Percentiles rank a stretch among this genome's conserved stretches.
These are phyloP conservation scores for Cystobasidium onofrii DNA, from an alignment of 768 basidiomycete genomes.

Conservation along the genomic window DNA sequence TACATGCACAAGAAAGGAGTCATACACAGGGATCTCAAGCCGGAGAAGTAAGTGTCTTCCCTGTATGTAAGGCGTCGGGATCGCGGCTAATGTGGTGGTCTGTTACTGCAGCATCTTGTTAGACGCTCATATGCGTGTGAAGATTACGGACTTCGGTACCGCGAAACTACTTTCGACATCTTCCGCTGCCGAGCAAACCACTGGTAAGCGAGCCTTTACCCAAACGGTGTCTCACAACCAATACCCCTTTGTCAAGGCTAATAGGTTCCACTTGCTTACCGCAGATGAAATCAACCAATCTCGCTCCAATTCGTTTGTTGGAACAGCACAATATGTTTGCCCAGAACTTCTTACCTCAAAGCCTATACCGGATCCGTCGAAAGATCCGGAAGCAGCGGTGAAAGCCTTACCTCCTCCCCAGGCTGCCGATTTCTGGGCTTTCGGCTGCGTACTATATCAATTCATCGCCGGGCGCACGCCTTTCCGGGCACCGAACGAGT, in stretches of 20 bases:
- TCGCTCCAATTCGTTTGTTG: conserved; percentile 59
- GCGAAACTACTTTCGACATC: conserved; percentile 47
- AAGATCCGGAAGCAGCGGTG: neutral
- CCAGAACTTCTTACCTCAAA: conserved; percentile 70
- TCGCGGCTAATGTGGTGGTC: no score
- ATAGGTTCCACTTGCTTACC: neutral
- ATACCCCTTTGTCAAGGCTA: no score
- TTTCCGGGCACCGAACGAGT: conserved; percentile 80
- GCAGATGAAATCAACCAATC: conserved; percentile 28
- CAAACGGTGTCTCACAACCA: neutral
- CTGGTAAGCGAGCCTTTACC: neutral
- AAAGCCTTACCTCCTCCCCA: neutral
- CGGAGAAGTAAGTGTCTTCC: conserved; percentile 46
- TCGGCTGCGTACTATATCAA: conserved; percentile 89
- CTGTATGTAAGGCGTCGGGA: no score
- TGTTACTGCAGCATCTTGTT: conserved; percentile 89
- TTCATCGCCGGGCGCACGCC: conserved; percentile 85
- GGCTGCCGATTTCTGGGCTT: conserved; percentile 90
- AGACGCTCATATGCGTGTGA: conserved; percentile 76
- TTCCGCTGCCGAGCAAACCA: neutral
- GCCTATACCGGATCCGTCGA: conserved; percentile 62
- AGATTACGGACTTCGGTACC: conserved; percentile 95
- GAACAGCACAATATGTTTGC: conserved; percentile 80
- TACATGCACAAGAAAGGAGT: conserved; percentile 87
- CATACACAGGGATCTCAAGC: conserved; percentile 63